Evolutionary conservation across 2,329 filamentous ascomycete genomes (phyloP).

Genomic region (Scytalidium lignicola): DNA sequence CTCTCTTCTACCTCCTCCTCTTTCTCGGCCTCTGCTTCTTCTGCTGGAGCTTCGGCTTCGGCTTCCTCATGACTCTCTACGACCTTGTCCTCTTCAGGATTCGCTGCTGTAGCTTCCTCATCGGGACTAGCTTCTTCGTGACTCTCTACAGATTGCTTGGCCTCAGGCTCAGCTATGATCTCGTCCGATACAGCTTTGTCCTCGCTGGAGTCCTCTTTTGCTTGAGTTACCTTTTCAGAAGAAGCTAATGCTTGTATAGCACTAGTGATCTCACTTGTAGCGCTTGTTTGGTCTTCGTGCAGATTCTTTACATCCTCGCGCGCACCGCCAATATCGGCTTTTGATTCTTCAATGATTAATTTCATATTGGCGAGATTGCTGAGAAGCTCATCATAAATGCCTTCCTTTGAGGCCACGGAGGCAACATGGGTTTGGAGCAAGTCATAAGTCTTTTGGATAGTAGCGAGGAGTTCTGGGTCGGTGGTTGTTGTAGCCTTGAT

Average conservation of each 20-base stretch:
- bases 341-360: conserved; percentile 17
- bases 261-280: conserved; percentile 15
- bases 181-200: not conserved
- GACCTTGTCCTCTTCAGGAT: no score
- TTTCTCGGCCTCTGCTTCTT: not conserved
- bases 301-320: conserved; percentile 16
- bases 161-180: not conserved
- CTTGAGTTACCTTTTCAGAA: conserved; percentile 6
- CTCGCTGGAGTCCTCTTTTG: conserved; percentile 1
- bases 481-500: conserved; percentile 12
- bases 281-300: conserved; percentile 16
- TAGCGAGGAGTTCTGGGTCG: conserved; percentile 10
- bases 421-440: conserved; percentile 12
- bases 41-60: not conserved
- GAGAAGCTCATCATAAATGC: conserved; percentile 13
- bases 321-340: conserved; percentile 14
- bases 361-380: conserved; percentile 18
- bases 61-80: no score
- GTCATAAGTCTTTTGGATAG: conserved; percentile 12
- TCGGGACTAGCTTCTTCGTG: not conserved
- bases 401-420: conserved; percentile 12
- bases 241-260: conserved; percentile 17
- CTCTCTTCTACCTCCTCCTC: no score
- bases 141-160: not conserved
- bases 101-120: no score